Percentiles rank a stretch among this genome's conserved stretches.
Evolutionary conservation across 2,329 filamentous ascomycete genomes (phyloP).

Genomic region (Neoascochyta sp.): DNA sequence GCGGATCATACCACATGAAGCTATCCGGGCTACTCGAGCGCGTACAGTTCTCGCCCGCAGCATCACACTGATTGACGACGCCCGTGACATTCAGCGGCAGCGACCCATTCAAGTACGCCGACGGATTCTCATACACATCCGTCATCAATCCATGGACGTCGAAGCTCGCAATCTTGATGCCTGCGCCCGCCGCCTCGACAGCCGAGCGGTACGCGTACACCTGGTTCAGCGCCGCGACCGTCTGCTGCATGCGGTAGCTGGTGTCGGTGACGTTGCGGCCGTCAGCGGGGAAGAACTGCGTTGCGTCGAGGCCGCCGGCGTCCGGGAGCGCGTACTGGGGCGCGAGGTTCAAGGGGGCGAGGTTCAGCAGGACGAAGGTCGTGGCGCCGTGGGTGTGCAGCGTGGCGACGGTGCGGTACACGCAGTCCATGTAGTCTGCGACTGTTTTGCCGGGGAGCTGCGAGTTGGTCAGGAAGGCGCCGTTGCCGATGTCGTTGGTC

Average conservation of each 20-base stretch:
- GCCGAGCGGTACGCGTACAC: conserved; percentile 53
- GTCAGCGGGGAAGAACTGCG: conserved; percentile 49
- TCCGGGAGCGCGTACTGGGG: conserved; percentile 61
- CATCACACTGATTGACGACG: conserved; percentile 54
- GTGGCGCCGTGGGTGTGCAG: conserved; percentile 65
- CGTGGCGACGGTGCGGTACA: conserved; percentile 60
- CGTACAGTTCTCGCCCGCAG: conserved; percentile 39
- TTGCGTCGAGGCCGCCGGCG: conserved; percentile 43
- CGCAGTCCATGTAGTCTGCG: conserved; percentile 63
- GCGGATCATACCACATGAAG: conserved; percentile 69
- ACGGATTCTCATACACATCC: conserved; percentile 62
- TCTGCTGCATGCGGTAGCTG: conserved; percentile 51
- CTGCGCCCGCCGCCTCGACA: conserved; percentile 46
- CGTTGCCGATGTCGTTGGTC: conserved; percentile 70
- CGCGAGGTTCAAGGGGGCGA: conserved; percentile 62
- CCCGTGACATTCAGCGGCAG: conserved; percentile 61
- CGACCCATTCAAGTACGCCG: conserved; percentile 58
- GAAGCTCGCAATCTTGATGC: conserved; percentile 61
- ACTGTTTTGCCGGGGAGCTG: conserved; percentile 60
- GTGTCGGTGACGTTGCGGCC: conserved; percentile 49
- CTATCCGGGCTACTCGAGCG: conserved; percentile 45
- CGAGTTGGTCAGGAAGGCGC: conserved; percentile 63
- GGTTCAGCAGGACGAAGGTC: conserved; percentile 69
- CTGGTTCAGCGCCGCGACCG: conserved; percentile 50
- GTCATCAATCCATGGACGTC: conserved; percentile 61